Conservation (phyloP, 805 yeast species). For the Grigorovia jiainica region DNA sequence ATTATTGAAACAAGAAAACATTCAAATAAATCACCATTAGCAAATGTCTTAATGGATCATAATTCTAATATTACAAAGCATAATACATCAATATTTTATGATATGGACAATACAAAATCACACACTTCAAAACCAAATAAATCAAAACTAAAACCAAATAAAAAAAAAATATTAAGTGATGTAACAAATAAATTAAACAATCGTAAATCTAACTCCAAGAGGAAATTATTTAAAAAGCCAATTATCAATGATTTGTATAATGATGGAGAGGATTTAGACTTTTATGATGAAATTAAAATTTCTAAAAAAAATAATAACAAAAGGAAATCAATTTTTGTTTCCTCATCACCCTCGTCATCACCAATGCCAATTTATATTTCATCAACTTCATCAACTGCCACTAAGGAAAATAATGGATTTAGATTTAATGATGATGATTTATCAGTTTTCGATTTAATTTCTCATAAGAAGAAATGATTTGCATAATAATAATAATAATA, state of each 20-base stretch:
- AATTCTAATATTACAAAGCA: no score
- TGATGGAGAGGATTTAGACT: constrained; percentile 7
- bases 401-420: constrained; percentile 5
- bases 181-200: constrained; percentile 5
- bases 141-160: no score
- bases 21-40: no score
- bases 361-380: no score
- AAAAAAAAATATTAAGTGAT: constrained; percentile 3
- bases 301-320: constrained; percentile 6
- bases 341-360: constrained; percentile 2
- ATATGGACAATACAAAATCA: no score
- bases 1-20: no score
- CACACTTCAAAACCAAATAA: no score
- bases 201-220: constrained; percentile 3
- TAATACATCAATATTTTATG: no score
- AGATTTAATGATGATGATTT: constrained; percentile 27
- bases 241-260: constrained; percentile 23
- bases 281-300: constrained; percentile 5
- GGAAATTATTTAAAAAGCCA: constrained; percentile 23
- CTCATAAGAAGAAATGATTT: neutral
- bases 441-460: constrained; percentile 35
- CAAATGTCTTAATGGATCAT: no score
- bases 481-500: constrained; percentile 2
- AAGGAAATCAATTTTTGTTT: constrained; percentile 1
- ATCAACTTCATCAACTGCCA: neutral